These are phyloP conservation scores for Syncephalastrum monosporum DNA, from an alignment of 371 early-diverging fungal species.

Conservation along the genomic window DNA sequence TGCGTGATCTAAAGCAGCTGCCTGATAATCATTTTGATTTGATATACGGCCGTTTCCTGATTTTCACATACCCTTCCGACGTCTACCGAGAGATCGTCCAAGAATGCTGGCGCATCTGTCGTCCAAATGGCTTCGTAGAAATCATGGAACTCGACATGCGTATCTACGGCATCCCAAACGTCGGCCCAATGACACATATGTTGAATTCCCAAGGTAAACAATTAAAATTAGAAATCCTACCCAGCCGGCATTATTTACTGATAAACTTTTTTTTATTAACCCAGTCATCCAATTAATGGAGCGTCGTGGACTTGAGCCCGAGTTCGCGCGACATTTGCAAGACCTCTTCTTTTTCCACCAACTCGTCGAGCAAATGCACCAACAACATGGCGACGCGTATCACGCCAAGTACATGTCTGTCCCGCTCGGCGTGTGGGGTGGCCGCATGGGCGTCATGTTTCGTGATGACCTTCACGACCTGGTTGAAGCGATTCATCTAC, in stretches of 20 bases:
- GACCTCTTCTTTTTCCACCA: conserved; percentile 27
- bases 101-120: conserved; percentile 35
- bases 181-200: conserved; percentile 22
- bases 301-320: conserved; percentile 29
- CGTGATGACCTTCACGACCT: conserved; percentile 36
- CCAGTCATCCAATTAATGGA: conserved; percentile 37
- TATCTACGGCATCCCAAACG: conserved; percentile 28
- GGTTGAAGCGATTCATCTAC: conserved; percentile 21
- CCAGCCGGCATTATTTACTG: conserved; percentile 1
- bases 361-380: conserved; percentile 13
- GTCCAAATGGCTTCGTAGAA: conserved; percentile 35
- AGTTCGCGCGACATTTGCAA: conserved; percentile 32
- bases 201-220: conserved; percentile 41
- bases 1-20: conserved; percentile 26
- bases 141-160: conserved; percentile 43
- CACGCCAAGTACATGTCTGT: conserved; percentile 36
- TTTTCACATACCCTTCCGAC: conserved; percentile 21
- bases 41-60: conserved; percentile 31
- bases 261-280: conserved; percentile 5
- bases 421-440: conserved; percentile 48
- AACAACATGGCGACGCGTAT: conserved; percentile 11
- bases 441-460: conserved; percentile 43
- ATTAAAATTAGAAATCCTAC: background rate
- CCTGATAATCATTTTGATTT: conserved; percentile 39
- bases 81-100: conserved; percentile 29